Evolutionary conservation across 441 rosid genomes (phyloP).

Genomic region (Populus hybrid): DNA sequence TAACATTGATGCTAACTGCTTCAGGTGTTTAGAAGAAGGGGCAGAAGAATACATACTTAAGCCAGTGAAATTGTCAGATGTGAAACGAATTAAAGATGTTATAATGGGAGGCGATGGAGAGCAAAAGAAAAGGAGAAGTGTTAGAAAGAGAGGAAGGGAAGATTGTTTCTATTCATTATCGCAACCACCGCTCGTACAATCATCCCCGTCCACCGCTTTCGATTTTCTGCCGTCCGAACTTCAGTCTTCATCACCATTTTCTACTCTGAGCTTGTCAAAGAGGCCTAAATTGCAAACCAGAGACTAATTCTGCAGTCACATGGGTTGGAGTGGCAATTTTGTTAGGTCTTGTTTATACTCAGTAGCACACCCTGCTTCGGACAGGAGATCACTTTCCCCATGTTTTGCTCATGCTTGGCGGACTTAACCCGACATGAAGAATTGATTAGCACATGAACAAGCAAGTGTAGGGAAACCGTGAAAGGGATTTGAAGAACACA

Average conservation of each 20-base stretch:
- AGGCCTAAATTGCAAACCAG: slow-evolving; percentile 24
- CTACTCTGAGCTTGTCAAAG: slow-evolving; percentile 14
- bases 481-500: background rate
- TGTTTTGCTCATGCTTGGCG: background rate
- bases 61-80: slow-evolving; percentile 79
- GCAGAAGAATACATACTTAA: slow-evolving; percentile 78
- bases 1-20: background rate
- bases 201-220: background rate
- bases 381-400: background rate
- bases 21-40: slow-evolving; percentile 86
- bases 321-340: background rate
- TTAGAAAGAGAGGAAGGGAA: slow-evolving; percentile 43
- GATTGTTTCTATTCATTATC: slow-evolving; percentile 25
- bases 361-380: background rate
- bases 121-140: slow-evolving; percentile 22
- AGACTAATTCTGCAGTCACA: slow-evolving; percentile 3
- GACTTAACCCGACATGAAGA: background rate
- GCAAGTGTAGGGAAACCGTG: background rate
- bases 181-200: background rate
- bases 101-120: slow-evolving; percentile 40
- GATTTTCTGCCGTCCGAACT: slow-evolving; percentile 2
- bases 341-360: background rate
- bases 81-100: slow-evolving; percentile 57
- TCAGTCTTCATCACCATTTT: slow-evolving; percentile 9
- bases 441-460: background rate